A percentile compares a stretch with the other conserved stretches of the same genome.
phyloP scores from a whole-genome alignment of 805 yeast species.

The Novakomyces olei region DNA sequence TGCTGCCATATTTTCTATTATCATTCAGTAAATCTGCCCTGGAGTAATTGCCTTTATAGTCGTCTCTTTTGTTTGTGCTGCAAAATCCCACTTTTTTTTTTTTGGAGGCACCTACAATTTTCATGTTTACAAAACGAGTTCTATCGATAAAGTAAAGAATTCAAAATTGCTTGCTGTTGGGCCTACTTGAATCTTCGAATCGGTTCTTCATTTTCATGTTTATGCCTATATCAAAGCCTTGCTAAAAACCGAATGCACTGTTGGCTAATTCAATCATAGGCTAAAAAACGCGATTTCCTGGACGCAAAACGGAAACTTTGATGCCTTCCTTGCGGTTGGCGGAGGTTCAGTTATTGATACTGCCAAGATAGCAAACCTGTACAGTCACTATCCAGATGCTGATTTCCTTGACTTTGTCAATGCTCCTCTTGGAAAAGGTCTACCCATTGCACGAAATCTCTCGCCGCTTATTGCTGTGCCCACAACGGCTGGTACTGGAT shows the following conservation, averaged over 20 bases:
- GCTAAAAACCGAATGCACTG: neutral
- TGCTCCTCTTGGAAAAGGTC: constrained; percentile 20
- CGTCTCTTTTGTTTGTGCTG: no score
- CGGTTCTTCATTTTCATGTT: constrained; percentile 3
- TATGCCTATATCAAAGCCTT: neutral
- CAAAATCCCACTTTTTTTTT: no score
- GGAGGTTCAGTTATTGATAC: constrained; percentile 29
- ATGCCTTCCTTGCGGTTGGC: constrained; percentile 24
- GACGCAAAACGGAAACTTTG: constrained; percentile 17
- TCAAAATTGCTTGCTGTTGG: no score
- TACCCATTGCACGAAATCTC: constrained; percentile 16
- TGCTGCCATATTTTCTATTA: no score
- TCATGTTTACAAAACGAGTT: no score
- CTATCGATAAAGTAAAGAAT: no score
- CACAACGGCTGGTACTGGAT: constrained; percentile 27
- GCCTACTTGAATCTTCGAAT: no score
- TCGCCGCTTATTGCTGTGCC: constrained; percentile 23
- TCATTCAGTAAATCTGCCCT: no score
- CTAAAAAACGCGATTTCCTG: constrained; percentile 18
- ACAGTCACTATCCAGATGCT: constrained; percentile 21
- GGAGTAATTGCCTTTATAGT: no score
- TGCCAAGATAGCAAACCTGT: constrained; percentile 23
- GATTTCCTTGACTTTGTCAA: constrained; percentile 23
- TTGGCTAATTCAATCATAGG: constrained; percentile 9
- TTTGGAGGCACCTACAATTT: no score